phyloP scores from a whole-genome alignment of 371 early-diverging fungal genomes.

The Funneliformis caledonium region DNA sequence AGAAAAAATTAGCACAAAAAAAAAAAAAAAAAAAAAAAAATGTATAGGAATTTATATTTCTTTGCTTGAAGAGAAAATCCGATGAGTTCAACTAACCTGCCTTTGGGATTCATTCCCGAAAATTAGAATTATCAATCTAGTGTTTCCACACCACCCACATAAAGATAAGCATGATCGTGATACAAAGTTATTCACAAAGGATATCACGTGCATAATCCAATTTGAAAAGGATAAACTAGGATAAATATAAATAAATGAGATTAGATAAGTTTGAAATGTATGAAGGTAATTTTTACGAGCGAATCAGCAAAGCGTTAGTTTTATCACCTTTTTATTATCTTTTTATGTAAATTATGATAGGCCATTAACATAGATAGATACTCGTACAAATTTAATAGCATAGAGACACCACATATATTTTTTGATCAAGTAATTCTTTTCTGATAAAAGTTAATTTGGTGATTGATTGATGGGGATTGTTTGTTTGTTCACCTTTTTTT shows the following conservation, averaged over 20 bases:
- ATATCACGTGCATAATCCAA: background rate
- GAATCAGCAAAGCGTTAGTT: background rate
- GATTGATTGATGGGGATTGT: background rate
- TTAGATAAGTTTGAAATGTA: background rate
- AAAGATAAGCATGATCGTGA: no score
- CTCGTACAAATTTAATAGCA: conserved; percentile 2
- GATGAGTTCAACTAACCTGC: background rate
- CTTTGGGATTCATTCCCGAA: no score
- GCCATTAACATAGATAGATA: background rate
- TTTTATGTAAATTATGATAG: conserved; percentile 15
- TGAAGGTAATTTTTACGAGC: conserved; percentile 11
- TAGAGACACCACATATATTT: background rate
- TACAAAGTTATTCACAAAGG: no score
- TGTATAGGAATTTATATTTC: no score
- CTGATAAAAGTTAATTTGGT: background rate
- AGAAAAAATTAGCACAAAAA: background rate
- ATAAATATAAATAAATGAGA: no score
- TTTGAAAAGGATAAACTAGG: no score
- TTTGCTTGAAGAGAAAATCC: background rate
- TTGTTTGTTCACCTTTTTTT: conserved; percentile 3
- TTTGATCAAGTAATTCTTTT: conserved; percentile 8
- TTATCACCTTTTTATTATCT: background rate
- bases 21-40: no score
- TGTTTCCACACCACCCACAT: no score
- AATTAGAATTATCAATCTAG: no score